phyloP scores from a whole-genome alignment of 805 yeast species.

The Alloascoidea africana region DNA sequence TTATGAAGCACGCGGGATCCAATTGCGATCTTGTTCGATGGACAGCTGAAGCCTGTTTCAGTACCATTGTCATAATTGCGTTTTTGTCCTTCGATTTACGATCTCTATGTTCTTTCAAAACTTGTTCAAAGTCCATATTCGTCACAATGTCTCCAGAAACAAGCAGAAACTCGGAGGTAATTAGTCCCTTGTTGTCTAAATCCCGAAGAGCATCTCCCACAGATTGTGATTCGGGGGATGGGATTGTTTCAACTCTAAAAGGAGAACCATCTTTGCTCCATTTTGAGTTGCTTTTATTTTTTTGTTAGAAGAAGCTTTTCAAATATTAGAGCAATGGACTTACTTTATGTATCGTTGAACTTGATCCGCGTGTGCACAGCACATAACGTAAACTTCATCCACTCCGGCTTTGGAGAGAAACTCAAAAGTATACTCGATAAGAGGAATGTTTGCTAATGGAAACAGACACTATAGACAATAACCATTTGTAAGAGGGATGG shows the following conservation, averaged over 20 bases:
- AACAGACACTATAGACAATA: constrained; percentile 66
- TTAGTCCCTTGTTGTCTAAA: constrained; percentile 77
- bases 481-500: no score
- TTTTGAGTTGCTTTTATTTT: constrained; percentile 15
- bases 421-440: constrained; percentile 88
- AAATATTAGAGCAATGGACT: constrained; percentile 1
- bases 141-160: constrained; percentile 95
- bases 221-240: constrained; percentile 75
- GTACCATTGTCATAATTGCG: constrained; percentile 88
- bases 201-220: constrained; percentile 98
- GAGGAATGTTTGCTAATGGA: constrained; percentile 86
- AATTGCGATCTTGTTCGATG: constrained; percentile 74
- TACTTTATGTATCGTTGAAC: constrained; percentile 64
- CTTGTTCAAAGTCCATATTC: constrained; percentile 66
- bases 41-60: constrained; percentile 68
- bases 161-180: constrained; percentile 78
- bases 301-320: neutral
- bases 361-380: constrained; percentile 83
- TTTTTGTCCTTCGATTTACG: constrained; percentile 68
- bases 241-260: constrained; percentile 55
- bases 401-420: constrained; percentile 86
- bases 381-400: constrained; percentile 77
- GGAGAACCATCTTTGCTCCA: constrained; percentile 17
- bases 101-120: constrained; percentile 56
- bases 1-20: constrained; percentile 73